Evolutionary conservation across 805 yeast species (phyloP), one percentile per base, ranked within the genome.

Genomic region (Cyberlindnera subsufficiens): DNA sequence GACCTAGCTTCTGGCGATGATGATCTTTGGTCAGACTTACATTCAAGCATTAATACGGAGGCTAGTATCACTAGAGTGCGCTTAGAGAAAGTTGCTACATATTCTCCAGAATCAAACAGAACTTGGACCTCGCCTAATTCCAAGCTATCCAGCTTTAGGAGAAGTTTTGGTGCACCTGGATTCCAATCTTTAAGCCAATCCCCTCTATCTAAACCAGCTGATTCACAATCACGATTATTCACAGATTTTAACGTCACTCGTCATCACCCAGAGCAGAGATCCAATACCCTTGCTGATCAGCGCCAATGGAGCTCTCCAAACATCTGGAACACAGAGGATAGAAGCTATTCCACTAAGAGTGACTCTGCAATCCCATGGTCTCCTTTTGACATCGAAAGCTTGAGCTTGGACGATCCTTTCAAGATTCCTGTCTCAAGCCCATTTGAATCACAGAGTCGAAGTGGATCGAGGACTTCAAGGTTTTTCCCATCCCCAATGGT

Each of bases 361-460:
- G 60, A 58, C 27, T 55, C 59, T 16, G 58, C 57, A 2, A 18
- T 56, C 7, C 29, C 49, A 2, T 58, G 60, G 60, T 49, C 60
- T 0, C 58, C 58, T 3, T 55, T 55, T 34, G 55, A 52, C 19
- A 45, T 53, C 34, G 58, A 55, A 11, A 36, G 40, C 2, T 33
- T 54, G 31, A 47, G 47, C 22, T 19, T 46, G 14, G 59, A 55
- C 35, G 54, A 53, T n/a, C 39, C 47, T 2, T 35, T 40, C 27
- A 18, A 38, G 36, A 15, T 20, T 45, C 11, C 51, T 43, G n/a
- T 36, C 31, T 20, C 25, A 15, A 42, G 25, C n/a, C 37, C 37
- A 29, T 30, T 14, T 13, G 47, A 30, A 14, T 22, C 39, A 4
- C 14, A 20, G 10, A 47, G 43, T 29, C 17, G 50, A 25, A 37